Conservation (phyloP, 257 asterid genomes). For the Solanum chiquidenum region DNA sequence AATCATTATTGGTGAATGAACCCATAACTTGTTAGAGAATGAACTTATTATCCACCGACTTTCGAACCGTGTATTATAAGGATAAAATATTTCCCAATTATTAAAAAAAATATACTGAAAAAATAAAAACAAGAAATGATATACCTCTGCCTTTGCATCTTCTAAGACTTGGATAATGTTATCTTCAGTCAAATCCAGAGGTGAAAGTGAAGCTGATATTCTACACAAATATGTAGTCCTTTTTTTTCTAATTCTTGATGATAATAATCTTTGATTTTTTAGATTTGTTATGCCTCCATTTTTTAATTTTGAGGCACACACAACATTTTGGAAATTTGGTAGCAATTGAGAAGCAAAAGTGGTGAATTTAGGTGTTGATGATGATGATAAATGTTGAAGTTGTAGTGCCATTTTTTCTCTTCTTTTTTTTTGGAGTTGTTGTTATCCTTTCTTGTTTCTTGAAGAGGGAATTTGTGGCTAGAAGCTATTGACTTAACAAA, state of each 20-base stretch:
- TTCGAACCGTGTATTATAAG: not conserved
- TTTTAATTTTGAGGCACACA: slow-evolving; percentile 10
- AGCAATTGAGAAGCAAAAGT: not conserved
- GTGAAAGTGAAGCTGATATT: slow-evolving; percentile 42
- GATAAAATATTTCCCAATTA: not conserved
- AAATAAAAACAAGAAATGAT: not conserved
- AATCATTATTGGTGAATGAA: not conserved
- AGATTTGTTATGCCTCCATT: not conserved
- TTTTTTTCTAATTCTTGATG: not conserved
- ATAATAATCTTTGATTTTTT: too few species aligned
- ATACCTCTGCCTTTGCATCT: slow-evolving; percentile 67
- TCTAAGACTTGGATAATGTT: slow-evolving; percentile 48
- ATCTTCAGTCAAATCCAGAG: slow-evolving; percentile 74
- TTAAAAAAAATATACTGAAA: not conserved
- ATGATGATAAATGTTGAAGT: slow-evolving; percentile 10
- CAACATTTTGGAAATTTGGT: slow-evolving; percentile 3
- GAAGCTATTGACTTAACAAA: not conserved
- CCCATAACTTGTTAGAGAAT: not conserved
- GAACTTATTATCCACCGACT: not conserved
- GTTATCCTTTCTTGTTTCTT: not conserved
- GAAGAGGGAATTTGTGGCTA: not conserved
- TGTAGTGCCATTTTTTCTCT: slow-evolving; percentile 24
- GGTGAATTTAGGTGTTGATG: slow-evolving; percentile 1
- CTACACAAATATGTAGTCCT: not conserved
- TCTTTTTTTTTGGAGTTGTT: not conserved